A percentile compares a stretch with the other conserved stretches of the same genome.
Conservation (phyloP, 208 protist genomes). For the Crithidia brevicula region DNA sequence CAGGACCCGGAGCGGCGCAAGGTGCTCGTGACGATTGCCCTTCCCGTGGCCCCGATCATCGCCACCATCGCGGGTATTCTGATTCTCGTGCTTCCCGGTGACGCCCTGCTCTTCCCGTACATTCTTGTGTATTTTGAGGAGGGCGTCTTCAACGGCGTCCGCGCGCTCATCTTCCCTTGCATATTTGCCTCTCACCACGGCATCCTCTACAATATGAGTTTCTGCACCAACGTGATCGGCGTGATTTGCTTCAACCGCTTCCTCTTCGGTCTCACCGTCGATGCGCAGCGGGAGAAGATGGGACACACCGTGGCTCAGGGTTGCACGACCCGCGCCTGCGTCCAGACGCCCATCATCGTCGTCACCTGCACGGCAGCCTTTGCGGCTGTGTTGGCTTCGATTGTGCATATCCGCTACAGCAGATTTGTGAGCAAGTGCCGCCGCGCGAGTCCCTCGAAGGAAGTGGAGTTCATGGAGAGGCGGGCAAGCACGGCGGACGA, state of each 20-base stretch:
- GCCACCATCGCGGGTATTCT: slow-evolving; percentile 58
- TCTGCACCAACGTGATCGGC: slow-evolving; percentile 55
- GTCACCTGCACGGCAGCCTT: slow-evolving; percentile 45
- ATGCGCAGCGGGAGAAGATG: slow-evolving; percentile 53
- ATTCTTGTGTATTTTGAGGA: slow-evolving; percentile 77
- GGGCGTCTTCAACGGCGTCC: slow-evolving; percentile 57
- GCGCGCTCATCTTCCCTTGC: slow-evolving; percentile 68
- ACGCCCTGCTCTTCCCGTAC: slow-evolving; percentile 65
- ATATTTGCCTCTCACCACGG: slow-evolving; percentile 54
- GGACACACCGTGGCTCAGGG: slow-evolving; percentile 37
- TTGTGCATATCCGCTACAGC: slow-evolving; percentile 62
- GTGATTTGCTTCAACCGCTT: slow-evolving; percentile 75
- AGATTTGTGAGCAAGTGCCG: slow-evolving; percentile 42
- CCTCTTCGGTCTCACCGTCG: slow-evolving; percentile 64
- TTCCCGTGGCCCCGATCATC: slow-evolving; percentile 54
- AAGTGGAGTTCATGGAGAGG: background rate
- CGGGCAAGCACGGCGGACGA: slow-evolving; percentile 10
- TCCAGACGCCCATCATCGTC: slow-evolving; percentile 56
- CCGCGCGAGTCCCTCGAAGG: slow-evolving; percentile 9
- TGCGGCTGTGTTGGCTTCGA: slow-evolving; percentile 32
- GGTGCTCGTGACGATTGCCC: slow-evolving; percentile 51
- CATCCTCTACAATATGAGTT: slow-evolving; percentile 73
- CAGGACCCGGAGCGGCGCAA: slow-evolving; percentile 50
- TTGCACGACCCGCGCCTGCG: slow-evolving; percentile 43
- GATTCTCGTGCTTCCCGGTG: slow-evolving; percentile 62